Conservation (phyloP, 108 stramenopile genomes). For the Mediolabrus comicus region DNA sequence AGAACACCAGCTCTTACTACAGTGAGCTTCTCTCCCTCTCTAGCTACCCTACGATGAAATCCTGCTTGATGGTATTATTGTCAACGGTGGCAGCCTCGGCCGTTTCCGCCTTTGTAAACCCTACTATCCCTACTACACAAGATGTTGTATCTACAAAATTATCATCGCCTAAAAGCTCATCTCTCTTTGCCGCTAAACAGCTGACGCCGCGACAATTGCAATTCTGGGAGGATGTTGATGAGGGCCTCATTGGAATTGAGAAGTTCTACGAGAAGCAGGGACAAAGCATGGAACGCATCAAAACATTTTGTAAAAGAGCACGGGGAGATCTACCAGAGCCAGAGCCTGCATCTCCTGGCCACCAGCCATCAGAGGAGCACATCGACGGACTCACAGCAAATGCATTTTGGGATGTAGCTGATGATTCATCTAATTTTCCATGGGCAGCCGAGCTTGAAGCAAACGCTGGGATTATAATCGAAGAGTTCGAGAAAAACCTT, state of each 20-base stretch:
- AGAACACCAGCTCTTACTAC: too few species aligned
- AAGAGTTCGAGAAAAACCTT: constrained; percentile 77
- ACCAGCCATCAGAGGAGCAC: constrained; percentile 89
- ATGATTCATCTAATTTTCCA: constrained; percentile 62
- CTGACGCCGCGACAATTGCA: constrained; percentile 79
- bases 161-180: too few species aligned
- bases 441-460: constrained; percentile 84
- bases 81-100: too few species aligned
- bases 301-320: constrained; percentile 62
- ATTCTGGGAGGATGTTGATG: constrained; percentile 87
- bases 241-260: constrained; percentile 72
- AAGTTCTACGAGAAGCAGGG: constrained; percentile 59
- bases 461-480: constrained; percentile 65
- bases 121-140: too few species aligned
- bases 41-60: too few species aligned
- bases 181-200: not conserved
- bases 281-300: constrained; percentile 65
- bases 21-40: too few species aligned
- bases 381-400: constrained; percentile 86
- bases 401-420: constrained; percentile 80
- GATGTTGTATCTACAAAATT: too few species aligned
- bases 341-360: constrained; percentile 45
- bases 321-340: constrained; percentile 57
- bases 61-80: too few species aligned
- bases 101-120: too few species aligned